Conservation (phyloP, 2,329 filamentous ascomycete species). For the Pseudocercospora pini-densiflorae region DNA sequence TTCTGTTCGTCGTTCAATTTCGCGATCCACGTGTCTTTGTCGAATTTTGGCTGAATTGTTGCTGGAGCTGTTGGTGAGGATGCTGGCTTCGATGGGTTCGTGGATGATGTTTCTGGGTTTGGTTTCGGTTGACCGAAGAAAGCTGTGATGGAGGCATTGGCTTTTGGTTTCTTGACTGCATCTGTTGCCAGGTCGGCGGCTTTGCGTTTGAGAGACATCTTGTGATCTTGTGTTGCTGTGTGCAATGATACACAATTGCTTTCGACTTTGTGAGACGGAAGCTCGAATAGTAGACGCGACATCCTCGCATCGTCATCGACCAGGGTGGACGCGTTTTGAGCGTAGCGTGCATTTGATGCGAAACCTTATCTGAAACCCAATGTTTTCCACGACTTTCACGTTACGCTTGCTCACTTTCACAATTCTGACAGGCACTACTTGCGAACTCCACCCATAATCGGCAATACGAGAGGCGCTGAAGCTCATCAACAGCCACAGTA, state of each 20-base stretch:
- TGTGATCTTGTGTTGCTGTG: slow-evolving; percentile 11
- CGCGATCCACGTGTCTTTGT: slow-evolving; percentile 89
- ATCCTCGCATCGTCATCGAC: neutral
- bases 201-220: slow-evolving; percentile 58
- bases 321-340: neutral
- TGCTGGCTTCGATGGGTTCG: slow-evolving; percentile 33
- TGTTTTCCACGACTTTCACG: too few relatives aligned
- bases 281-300: neutral
- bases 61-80: slow-evolving; percentile 39
- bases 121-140: slow-evolving; percentile 80
- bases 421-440: too few relatives aligned
- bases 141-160: slow-evolving; percentile 79
- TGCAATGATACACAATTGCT: neutral
- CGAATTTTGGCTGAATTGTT: slow-evolving; percentile 62
- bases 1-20: slow-evolving; percentile 80
- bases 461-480: too few relatives aligned
- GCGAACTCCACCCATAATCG: too few relatives aligned
- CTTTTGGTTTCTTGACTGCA: slow-evolving; percentile 56
- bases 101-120: slow-evolving; percentile 36
- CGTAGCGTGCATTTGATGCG: neutral
- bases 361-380: too few relatives aligned
- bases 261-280: neutral
- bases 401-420: too few relatives aligned
- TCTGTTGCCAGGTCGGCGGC: slow-evolving; percentile 49
- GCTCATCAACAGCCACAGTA: too few relatives aligned